phyloP scores from a whole-genome alignment of 1,139 yeast genomes.

The Sugiyamaella grinbergsii region DNA sequence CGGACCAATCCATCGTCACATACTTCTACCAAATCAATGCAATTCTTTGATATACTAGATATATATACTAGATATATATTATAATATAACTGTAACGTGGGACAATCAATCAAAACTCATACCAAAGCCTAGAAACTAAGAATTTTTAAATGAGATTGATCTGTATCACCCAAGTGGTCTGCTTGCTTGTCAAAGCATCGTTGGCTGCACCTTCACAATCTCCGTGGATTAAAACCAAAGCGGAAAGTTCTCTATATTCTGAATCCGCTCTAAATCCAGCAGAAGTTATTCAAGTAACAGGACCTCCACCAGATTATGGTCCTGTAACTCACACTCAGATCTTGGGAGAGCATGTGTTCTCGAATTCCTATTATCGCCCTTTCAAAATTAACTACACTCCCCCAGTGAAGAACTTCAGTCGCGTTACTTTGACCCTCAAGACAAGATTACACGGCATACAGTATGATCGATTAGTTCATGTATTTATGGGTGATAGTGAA shows the following conservation, averaged over 20 bases:
- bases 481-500: slow-evolving; percentile 64
- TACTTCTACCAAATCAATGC: too few relatives aligned
- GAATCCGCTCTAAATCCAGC: slow-evolving; percentile 12
- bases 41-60: too few relatives aligned
- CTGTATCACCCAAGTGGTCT: neutral
- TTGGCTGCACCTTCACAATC: slow-evolving; percentile 2
- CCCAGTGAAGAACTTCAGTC: slow-evolving; percentile 52
- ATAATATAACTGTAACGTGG: neutral
- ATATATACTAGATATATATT: too few relatives aligned
- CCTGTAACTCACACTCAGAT: slow-evolving; percentile 31
- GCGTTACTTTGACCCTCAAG: slow-evolving; percentile 62
- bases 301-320: slow-evolving; percentile 17
- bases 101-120: neutral
- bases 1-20: too few relatives aligned
- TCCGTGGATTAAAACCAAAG: slow-evolving; percentile 6
- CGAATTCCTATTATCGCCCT: slow-evolving; percentile 63
- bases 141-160: slow-evolving; percentile 5
- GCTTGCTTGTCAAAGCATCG: slow-evolving; percentile 2
- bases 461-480: slow-evolving; percentile 73
- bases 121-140: neutral
- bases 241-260: slow-evolving; percentile 5
- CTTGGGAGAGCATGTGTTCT: slow-evolving; percentile 53
- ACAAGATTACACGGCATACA: slow-evolving; percentile 68
- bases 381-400: slow-evolving; percentile 48
- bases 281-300: slow-evolving; percentile 16